Evolutionary conservation across 768 basidiomycete genomes (phyloP).

Genomic region (Xerocomellus intermedius): DNA sequence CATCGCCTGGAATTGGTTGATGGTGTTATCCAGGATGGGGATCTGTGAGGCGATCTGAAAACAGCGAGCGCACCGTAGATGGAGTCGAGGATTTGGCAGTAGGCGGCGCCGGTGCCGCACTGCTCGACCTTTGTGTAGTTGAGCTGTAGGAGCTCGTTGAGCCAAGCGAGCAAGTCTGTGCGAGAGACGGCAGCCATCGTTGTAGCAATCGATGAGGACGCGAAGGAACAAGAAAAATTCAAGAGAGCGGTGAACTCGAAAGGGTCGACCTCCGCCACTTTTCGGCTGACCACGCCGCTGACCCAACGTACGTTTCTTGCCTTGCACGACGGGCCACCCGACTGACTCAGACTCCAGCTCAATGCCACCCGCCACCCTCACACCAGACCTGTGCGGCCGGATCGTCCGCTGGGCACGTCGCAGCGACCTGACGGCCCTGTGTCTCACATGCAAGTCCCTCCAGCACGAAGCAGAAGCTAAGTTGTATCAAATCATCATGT

Average conservation of each 20-base stretch:
- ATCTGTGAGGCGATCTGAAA: slow-evolving; percentile 18
- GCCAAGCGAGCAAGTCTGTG: slow-evolving; percentile 87
- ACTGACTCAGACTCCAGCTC: too few relatives aligned
- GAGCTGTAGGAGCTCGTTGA: slow-evolving; percentile 89
- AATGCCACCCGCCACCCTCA: slow-evolving; percentile 28
- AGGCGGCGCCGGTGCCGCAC: slow-evolving; percentile 87
- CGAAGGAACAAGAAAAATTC: slow-evolving; percentile 4
- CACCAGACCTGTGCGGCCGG: slow-evolving; percentile 42
- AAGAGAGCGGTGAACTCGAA: neutral
- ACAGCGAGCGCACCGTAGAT: slow-evolving; percentile 68
- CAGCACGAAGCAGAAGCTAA: slow-evolving; percentile 46
- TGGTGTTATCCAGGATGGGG: slow-evolving; percentile 8
- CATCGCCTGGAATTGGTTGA: slow-evolving; percentile 56
- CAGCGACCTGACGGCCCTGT: slow-evolving; percentile 43
- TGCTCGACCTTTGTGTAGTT: slow-evolving; percentile 93
- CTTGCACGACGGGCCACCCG: too few relatives aligned
- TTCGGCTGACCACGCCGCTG: neutral
- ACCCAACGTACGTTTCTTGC: too few relatives aligned
- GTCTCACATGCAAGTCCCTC: slow-evolving; percentile 45
- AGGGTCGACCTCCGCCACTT: slow-evolving; percentile 10
- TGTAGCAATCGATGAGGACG: slow-evolving; percentile 9
- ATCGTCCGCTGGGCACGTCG: slow-evolving; percentile 39
- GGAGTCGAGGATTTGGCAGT: slow-evolving; percentile 94
- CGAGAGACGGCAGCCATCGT: slow-evolving; percentile 66
- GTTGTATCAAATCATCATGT: slow-evolving; percentile 44